Conservation (phyloP, 1,284 basidiomycete species). For the Trametes sp. region DNA sequence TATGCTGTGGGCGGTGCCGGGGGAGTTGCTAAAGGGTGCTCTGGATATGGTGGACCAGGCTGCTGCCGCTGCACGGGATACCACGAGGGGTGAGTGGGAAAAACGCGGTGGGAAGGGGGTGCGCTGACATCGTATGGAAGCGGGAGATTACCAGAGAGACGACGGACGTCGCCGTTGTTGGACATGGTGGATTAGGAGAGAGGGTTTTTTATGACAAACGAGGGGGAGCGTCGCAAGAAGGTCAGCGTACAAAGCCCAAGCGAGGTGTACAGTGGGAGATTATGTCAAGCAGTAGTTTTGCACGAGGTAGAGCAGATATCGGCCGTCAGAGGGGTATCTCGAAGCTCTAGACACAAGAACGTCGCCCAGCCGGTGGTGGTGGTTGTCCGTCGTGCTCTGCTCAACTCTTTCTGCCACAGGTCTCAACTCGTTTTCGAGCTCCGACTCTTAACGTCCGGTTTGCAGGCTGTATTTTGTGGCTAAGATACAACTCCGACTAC, state of each 20-base stretch:
- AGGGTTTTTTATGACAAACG: slow-evolving; percentile 25
- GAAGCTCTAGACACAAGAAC: slow-evolving; percentile 28
- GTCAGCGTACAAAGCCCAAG: slow-evolving; percentile 6
- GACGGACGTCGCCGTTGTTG: slow-evolving; percentile 23
- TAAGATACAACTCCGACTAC: not conserved
- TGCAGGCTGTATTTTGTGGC: not conserved
- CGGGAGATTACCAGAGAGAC: slow-evolving; percentile 25
- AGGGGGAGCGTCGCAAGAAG: slow-evolving; percentile 14
- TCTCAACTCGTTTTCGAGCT: slow-evolving; percentile 12
- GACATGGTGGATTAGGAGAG: slow-evolving; percentile 24
- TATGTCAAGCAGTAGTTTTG: slow-evolving; percentile 30
- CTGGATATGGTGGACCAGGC: slow-evolving; percentile 19
- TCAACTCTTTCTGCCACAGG: slow-evolving; percentile 19
- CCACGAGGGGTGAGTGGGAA: slow-evolving; percentile 27
- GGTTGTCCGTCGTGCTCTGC: slow-evolving; percentile 26
- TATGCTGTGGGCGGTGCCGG: slow-evolving; percentile 52
- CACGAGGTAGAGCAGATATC: slow-evolving; percentile 3
- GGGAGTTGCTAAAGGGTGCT: slow-evolving; percentile 33
- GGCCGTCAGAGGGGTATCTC: slow-evolving; percentile 29
- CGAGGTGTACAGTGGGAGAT: slow-evolving; percentile 15
- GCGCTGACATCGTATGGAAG: slow-evolving; percentile 31
- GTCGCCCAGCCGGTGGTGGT: slow-evolving; percentile 23
- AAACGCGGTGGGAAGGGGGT: slow-evolving; percentile 20
- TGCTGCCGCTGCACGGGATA: slow-evolving; percentile 30
- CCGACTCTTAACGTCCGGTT: slow-evolving; percentile 7